Evolutionary conservation across 2,329 filamentous ascomycete species (phyloP).

Genomic region (Pyrenochaeta sp.): DNA sequence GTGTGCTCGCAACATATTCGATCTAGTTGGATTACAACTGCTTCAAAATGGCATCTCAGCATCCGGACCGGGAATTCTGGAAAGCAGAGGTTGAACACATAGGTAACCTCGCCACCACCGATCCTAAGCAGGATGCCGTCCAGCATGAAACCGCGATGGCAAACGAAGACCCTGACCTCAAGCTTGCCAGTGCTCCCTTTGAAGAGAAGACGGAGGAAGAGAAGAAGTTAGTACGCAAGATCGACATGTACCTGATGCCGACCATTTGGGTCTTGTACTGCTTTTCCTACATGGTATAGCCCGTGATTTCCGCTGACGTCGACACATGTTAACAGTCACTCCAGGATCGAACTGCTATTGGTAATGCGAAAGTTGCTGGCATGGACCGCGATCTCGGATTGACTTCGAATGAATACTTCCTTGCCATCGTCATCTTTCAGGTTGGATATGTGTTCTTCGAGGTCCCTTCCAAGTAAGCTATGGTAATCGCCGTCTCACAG

Average conservation of each 20-base stretch:
- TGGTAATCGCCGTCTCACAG: not conserved
- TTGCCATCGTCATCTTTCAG: slow-evolving; percentile 33
- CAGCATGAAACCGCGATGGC: slow-evolving; percentile 3
- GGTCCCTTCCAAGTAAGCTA: slow-evolving; percentile 32
- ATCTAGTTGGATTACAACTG: not conserved
- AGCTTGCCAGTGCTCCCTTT: slow-evolving; percentile 11
- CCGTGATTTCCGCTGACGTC: not conserved
- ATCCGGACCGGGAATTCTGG: slow-evolving; percentile 11
- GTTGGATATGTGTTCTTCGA: slow-evolving; percentile 34
- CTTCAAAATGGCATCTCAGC: slow-evolving; percentile 5
- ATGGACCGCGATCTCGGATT: slow-evolving; percentile 30
- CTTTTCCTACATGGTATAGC: slow-evolving; percentile 32
- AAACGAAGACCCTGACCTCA: slow-evolving; percentile 6
- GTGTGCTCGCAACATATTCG: not conserved
- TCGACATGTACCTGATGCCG: slow-evolving; percentile 35
- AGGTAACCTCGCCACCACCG: slow-evolving; percentile 12
- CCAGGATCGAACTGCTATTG: slow-evolving; percentile 38
- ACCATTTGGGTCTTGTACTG: slow-evolving; percentile 34
- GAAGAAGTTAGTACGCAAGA: slow-evolving; percentile 32
- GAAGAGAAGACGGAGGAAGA: slow-evolving; percentile 26
- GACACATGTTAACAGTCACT: not conserved
- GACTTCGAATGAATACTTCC: slow-evolving; percentile 62
- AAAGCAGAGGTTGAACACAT: slow-evolving; percentile 11
- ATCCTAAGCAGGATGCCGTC: slow-evolving; percentile 13
- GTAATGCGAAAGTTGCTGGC: slow-evolving; percentile 54